Evolutionary conservation across 2,329 filamentous ascomycete genomes (phyloP).

Genomic region (Colletotrichum endophyticum): DNA sequence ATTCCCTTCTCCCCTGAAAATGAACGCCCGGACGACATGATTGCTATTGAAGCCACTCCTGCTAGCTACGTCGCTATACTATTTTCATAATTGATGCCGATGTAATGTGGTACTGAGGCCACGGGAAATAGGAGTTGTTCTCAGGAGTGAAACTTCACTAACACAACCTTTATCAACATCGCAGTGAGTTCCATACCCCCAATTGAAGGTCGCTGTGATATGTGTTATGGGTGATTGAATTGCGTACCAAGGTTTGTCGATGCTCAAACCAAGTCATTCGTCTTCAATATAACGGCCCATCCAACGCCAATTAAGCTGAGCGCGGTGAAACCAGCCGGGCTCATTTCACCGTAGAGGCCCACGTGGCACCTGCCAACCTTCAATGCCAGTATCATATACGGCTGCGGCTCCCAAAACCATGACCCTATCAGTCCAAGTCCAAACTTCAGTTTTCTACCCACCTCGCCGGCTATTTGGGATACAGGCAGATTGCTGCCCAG

Average conservation of each 20-base stretch:
- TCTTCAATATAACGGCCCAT: not conserved
- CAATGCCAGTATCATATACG: not conserved
- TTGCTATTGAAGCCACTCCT: too few species aligned
- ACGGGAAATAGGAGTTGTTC: too few species aligned
- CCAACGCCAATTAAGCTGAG: accelerated
- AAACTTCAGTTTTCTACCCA: not conserved
- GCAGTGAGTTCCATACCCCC: not conserved
- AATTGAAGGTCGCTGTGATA: accelerated
- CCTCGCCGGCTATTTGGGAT: accelerated
- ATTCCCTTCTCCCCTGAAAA: too few species aligned
- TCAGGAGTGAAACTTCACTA: not conserved
- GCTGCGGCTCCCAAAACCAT: not conserved
- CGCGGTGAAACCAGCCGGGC: not conserved
- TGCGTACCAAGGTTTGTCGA: not conserved
- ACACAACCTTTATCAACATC: not conserved
- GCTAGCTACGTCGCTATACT: too few species aligned
- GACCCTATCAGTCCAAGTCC: not conserved
- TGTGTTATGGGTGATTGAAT: not conserved
- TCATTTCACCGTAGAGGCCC: not conserved
- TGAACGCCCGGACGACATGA: too few species aligned
- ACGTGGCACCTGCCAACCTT: not conserved
- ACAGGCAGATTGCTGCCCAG: not conserved
- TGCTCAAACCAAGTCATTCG: not conserved
- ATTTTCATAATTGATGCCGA: too few species aligned
- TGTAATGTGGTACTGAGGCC: too few species aligned